Percentiles rank a stretch among this genome's conserved stretches.
Conservation (phyloP, 306 rosid species). For the Parietaria judaica region DNA sequence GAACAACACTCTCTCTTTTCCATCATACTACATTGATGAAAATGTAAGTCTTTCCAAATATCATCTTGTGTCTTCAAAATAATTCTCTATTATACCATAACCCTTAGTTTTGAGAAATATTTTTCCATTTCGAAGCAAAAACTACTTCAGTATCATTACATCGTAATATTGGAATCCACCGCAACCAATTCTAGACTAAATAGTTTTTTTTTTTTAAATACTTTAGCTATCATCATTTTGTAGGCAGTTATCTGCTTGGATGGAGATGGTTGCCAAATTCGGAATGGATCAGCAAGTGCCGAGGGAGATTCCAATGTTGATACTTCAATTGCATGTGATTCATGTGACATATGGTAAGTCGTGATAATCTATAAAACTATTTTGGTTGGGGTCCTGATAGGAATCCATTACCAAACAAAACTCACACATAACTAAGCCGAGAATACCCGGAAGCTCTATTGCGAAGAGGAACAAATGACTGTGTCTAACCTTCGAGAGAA, state of each 20-base stretch:
- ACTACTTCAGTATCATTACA: too few relatives aligned
- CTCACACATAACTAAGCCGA: too few relatives aligned
- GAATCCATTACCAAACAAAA: too few relatives aligned
- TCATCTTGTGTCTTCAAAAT: too few relatives aligned
- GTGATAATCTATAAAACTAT: background rate
- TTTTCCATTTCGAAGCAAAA: too few relatives aligned
- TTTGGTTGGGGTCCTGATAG: background rate
- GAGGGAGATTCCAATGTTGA: slow-evolving; percentile 72
- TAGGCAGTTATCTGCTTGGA: slow-evolving; percentile 99
- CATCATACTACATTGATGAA: slow-evolving; percentile 96
- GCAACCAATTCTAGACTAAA: background rate
- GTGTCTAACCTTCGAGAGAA: too few relatives aligned
- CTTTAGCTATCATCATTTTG: slow-evolving; percentile 30
- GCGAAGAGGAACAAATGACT: too few relatives aligned
- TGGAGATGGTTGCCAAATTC: slow-evolving; percentile 84
- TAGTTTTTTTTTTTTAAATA: background rate
- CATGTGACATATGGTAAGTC: slow-evolving; percentile 77
- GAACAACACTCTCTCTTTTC: slow-evolving; percentile 73
- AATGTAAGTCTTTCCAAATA: slow-evolving; percentile 39
- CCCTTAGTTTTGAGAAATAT: too few relatives aligned
- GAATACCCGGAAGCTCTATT: too few relatives aligned
- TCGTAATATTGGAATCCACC: background rate
- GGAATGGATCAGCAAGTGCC: slow-evolving; percentile 42
- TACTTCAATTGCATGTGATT: slow-evolving; percentile 97
- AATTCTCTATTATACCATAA: too few relatives aligned